These are phyloP conservation scores for Hemileccinum impolitum DNA, from an alignment of 768 basidiomycete genomes.

Conservation along the genomic window DNA sequence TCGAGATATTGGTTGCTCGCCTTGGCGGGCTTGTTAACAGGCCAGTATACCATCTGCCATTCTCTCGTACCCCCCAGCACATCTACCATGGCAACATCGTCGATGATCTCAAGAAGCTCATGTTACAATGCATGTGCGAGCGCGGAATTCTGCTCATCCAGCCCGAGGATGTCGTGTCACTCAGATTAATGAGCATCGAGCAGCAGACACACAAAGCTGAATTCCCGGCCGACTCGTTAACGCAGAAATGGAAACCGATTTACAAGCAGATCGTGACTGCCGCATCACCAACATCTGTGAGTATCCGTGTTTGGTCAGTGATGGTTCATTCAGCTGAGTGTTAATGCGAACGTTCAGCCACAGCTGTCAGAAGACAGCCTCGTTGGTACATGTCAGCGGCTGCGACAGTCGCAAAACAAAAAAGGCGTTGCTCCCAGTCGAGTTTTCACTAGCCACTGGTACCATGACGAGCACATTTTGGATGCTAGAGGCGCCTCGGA, in stretches of 20 bases:
- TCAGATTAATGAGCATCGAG: not conserved
- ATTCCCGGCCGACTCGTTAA: constrained; percentile 8
- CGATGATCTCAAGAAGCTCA: constrained; percentile 15
- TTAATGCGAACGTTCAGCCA: too few species aligned
- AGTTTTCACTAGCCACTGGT: too few species aligned
- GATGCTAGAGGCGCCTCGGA: too few species aligned
- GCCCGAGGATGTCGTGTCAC: not conserved
- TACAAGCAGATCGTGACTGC: not conserved
- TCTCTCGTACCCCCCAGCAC: constrained; percentile 18
- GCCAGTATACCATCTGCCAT: not conserved
- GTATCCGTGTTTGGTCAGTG: not conserved
- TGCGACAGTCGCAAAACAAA: not conserved
- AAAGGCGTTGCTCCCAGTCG: too few species aligned
- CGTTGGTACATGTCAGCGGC: not conserved
- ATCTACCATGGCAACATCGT: not conserved
- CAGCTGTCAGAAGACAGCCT: not conserved
- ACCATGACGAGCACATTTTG: too few species aligned
- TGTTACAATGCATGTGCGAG: constrained; percentile 31
- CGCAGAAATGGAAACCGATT: not conserved
- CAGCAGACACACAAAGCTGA: constrained; percentile 3
- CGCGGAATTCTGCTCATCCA: not conserved
- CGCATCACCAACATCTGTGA: not conserved
- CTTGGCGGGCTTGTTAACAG: not conserved
- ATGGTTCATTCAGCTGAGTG: not conserved
- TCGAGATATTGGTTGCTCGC: too few species aligned